Conservation (phyloP, 495 filamentous ascomycete species). For the Pyrenopolyporus hunteri region DNA sequence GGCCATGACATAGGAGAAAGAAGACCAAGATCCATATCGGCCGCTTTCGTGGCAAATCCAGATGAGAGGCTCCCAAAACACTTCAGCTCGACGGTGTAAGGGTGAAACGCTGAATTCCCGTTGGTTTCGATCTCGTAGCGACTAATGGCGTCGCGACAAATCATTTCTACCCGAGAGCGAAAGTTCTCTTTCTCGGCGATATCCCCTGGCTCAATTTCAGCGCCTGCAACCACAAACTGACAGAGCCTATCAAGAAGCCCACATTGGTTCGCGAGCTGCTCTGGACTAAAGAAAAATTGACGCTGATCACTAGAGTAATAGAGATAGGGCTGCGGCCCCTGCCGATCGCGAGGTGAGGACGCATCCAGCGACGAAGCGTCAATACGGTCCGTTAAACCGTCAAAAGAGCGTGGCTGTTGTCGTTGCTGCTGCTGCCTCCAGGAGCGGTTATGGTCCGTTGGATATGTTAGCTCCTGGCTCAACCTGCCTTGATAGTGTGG, state of each 20-base stretch:
- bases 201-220: constrained; percentile 60
- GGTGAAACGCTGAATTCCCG: constrained; percentile 47
- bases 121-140: constrained; percentile 52
- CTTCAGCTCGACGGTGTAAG: constrained; percentile 61
- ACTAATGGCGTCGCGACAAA: constrained; percentile 60
- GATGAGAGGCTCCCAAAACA: constrained; percentile 76
- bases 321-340: constrained; percentile 20
- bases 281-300: constrained; percentile 27
- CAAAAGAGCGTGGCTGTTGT: too few relatives aligned
- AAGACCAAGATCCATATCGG: constrained; percentile 78
- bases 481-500: constrained; percentile 8
- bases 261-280: constrained; percentile 52
- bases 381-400: too few relatives aligned
- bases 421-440: constrained; percentile 30
- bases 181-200: constrained; percentile 67
- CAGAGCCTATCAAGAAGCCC: constrained; percentile 55
- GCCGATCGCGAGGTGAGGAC: constrained; percentile 29
- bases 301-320: constrained; percentile 27
- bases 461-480: constrained; percentile 5
- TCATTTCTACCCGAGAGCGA: constrained; percentile 59
- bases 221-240: constrained; percentile 45
- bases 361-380: constrained; percentile 27
- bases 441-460: constrained; percentile 16
- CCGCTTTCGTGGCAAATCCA: constrained; percentile 73
- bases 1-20: constrained; percentile 60